Base-by-base conservation (phyloP, 2,329 filamentous ascomycete genomes). In the Talaromyces sp. region DNA sequence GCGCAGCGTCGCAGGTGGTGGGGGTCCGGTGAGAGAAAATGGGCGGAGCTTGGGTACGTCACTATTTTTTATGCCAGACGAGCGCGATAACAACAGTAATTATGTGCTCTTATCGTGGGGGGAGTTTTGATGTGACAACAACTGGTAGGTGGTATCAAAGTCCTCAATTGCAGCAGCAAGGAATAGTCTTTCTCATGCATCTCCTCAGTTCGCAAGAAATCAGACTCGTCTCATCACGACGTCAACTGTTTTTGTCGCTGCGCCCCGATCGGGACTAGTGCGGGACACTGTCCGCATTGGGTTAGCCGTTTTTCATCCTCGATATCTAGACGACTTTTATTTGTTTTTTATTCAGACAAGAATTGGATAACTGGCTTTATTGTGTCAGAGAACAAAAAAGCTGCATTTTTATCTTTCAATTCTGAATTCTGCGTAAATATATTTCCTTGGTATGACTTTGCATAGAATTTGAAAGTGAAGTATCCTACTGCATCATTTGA, bases 1-100 rank as follows among this genome's bases (percentile, higher is more conserved):
- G 49, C 26, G 31, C 38, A 19, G 32, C 51, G 11, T 35, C 55
- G 60, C 52, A 64, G 69, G 65, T 66, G 68, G 60, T 55, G 60
- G 58, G 43, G 59, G 65, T 72, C 70, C 72, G 73, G 72, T 74
- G 73, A 75, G 73, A 71, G 43, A 67, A 75, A 75, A 74, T 68
- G 68, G 68, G 69, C 58, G 62, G 62, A 56, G 58, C 55, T 56
- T 14, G 21, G 24, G 53, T 62, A 62, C 61, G 61, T 62, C 61
- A 62, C 43, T 51, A 24, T 19, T 50, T 5, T n/a, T 26, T 50
- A 50, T 50, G 43, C 21, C 10, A 13, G 19, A 24, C 8, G 21
- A 24, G 21, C 4, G 21, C 35, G 35, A 38, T 38, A 38, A 38
- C n/a, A 38, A 38, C 17, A 38, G n/a, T n/a, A n/a, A n/a, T 17